Conservation (phyloP, 108 stramenopile species). For the Heterococcus sp. region DNA sequence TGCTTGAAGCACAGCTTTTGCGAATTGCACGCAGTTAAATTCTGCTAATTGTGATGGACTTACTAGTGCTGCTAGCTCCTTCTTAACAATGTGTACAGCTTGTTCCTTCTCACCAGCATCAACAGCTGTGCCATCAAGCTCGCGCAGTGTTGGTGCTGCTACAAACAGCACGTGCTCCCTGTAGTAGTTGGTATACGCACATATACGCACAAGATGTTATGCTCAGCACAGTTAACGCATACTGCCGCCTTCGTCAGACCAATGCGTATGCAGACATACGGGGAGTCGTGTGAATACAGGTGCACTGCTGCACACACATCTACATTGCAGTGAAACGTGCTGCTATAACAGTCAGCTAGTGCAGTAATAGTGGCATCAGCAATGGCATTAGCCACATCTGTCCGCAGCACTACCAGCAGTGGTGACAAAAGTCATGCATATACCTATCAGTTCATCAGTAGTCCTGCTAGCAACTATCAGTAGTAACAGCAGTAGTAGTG, state of each 20-base stretch:
- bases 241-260: too few species aligned
- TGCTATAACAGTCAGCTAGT: background rate
- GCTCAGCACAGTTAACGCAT: too few species aligned
- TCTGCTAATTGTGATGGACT: too few species aligned
- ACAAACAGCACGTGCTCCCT: background rate
- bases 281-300: too few species aligned
- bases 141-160: background rate
- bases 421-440: background rate
- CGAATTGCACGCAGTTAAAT: too few species aligned
- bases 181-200: too few species aligned
- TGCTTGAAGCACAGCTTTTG: too few species aligned
- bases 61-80: background rate
- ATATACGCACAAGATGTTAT: too few species aligned
- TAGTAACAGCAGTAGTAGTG: background rate
- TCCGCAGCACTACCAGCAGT: background rate
- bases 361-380: background rate
- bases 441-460: too few species aligned
- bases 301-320: background rate
- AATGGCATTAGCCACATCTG: background rate
- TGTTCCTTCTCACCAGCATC: background rate
- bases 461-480: too few species aligned
- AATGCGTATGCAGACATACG: too few species aligned
- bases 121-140: background rate
- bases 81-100: background rate
- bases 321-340: background rate